A percentile compares a stretch with the other conserved stretches of the same genome.
These are phyloP conservation scores for Pycnococcus provasolii DNA, from an alignment of 139 green algal species.

Conservation along the genomic window DNA sequence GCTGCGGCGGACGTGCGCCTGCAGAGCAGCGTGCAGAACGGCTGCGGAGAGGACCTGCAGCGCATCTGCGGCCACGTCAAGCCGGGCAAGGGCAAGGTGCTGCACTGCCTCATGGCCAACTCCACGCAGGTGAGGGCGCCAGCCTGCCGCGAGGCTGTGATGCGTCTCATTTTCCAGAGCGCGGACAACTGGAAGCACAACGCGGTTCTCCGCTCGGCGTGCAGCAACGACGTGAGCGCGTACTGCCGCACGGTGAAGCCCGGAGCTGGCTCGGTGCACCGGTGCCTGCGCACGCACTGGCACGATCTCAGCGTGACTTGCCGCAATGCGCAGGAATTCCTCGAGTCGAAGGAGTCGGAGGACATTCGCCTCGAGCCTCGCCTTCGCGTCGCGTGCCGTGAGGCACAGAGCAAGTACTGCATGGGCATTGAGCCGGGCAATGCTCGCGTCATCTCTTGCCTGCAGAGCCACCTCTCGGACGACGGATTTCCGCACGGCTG, in stretches of 20 bases:
- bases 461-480: slow-evolving; percentile 7
- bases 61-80: slow-evolving; percentile 26
- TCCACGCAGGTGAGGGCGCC: neutral
- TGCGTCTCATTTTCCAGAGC: neutral
- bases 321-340: slow-evolving; percentile 18
- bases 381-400: slow-evolving; percentile 25
- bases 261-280: neutral
- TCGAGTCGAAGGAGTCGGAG: slow-evolving; percentile 35
- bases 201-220: slow-evolving; percentile 5
- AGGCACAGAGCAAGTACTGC: slow-evolving; percentile 32
- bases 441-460: slow-evolving; percentile 34
- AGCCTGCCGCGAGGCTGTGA: neutral
- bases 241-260: slow-evolving; percentile 20
- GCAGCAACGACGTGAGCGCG: slow-evolving; percentile 34
- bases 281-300: neutral
- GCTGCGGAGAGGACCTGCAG: slow-evolving; percentile 29
- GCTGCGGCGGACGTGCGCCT: slow-evolving; percentile 35
- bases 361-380: slow-evolving; percentile 38
- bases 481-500: neutral
- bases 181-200: neutral
- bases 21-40: slow-evolving; percentile 20
- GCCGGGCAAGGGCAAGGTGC: slow-evolving; percentile 30
- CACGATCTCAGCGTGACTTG: neutral
- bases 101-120: slow-evolving; percentile 9
- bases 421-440: slow-evolving; percentile 22